Percentiles rank a stretch among this genome's conserved stretches.
phyloP scores from a whole-genome alignment of 108 stramenopile species.

The Skeletonema costatum region DNA sequence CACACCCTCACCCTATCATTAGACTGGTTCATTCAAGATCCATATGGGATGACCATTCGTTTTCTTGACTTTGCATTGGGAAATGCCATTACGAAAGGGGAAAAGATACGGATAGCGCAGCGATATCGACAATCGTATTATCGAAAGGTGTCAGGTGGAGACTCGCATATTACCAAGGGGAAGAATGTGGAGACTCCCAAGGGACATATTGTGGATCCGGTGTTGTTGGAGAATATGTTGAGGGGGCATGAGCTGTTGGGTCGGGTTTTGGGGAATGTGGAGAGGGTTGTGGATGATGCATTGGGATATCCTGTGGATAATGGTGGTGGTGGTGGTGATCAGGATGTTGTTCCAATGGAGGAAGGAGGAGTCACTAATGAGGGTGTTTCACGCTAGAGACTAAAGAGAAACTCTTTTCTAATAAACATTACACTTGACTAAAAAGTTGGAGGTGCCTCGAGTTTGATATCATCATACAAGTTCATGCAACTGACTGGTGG shows the following conservation, averaged over 20 bases:
- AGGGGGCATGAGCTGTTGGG: conserved; percentile 1
- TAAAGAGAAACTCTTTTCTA: too few relatives aligned
- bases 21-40: conserved; percentile 6
- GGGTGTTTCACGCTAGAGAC: too few relatives aligned
- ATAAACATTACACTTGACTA: too few relatives aligned
- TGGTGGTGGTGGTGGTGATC: background rate
- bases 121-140: conserved; percentile 4
- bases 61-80: conserved; percentile 22
- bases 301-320: background rate
- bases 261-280: conserved; percentile 10
- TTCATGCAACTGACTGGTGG: too few relatives aligned
- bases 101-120: conserved; percentile 5
- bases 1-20: conserved; percentile 12
- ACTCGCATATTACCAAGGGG: conserved; percentile 12
- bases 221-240: conserved; percentile 7
- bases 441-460: too few relatives aligned
- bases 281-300: conserved; percentile 12
- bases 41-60: background rate
- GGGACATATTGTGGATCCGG: background rate
- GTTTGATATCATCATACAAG: too few relatives aligned
- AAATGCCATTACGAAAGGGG: background rate
- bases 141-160: background rate
- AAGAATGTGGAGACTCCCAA: conserved; percentile 7
- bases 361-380: background rate
- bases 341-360: background rate